A percentile compares a stretch with the other conserved stretches of the same genome.
Conservation (phyloP, 2,329 filamentous ascomycete genomes). For the Chrysoporthe cubensis region DNA sequence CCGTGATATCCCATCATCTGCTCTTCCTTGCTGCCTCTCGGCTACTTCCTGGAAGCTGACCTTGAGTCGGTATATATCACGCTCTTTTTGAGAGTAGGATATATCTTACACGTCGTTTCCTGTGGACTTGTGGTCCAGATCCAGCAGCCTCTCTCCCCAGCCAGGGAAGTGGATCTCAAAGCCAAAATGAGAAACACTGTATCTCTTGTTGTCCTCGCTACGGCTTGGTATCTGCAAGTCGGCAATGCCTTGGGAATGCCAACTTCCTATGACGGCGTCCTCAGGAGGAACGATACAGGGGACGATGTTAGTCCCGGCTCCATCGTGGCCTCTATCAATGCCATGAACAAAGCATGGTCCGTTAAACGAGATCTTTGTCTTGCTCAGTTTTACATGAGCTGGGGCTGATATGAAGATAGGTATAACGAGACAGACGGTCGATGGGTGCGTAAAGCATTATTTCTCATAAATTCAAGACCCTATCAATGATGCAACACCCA, state of each 20-base stretch:
- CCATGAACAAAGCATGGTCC: slow-evolving; percentile 41
- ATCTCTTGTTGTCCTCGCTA: neutral
- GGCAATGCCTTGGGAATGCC: neutral
- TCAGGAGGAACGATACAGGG: slow-evolving; percentile 8
- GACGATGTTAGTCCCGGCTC: slow-evolving; percentile 8
- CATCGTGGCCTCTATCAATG: slow-evolving; percentile 35
- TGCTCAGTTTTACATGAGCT: neutral
- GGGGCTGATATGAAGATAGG: neutral
- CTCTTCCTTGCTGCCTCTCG: neutral
- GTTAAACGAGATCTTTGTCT: neutral
- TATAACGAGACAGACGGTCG: slow-evolving; percentile 39
- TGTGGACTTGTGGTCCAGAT: neutral
- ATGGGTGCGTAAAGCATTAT: slow-evolving; percentile 2
- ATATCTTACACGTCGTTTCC: neutral
- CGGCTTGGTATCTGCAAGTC: neutral
- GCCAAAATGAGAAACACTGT: neutral
- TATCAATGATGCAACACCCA: neutral
- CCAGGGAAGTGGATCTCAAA: neutral
- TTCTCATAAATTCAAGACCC: neutral
- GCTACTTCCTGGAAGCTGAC: neutral
- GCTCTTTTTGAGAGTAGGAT: neutral
- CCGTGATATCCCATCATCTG: neutral
- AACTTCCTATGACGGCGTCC: neutral
- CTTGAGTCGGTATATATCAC: neutral
- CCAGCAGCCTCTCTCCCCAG: neutral